Evolutionary conservation across 139 green algal species (phyloP).

Genomic region (Haematococcus sp.): DNA sequence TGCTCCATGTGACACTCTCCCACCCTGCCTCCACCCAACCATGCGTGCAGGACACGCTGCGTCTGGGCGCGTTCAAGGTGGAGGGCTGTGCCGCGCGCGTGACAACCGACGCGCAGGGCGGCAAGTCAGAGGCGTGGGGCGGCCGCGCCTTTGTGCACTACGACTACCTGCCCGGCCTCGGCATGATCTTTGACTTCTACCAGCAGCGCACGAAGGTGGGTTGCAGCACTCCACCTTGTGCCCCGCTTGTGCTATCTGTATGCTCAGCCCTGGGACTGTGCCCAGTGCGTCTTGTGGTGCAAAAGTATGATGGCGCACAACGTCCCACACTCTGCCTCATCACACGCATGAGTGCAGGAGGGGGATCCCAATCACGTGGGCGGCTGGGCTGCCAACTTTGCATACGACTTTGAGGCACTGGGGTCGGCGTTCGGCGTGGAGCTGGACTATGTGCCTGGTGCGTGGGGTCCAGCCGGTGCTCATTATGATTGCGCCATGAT

Average conservation of each 20-base stretch:
- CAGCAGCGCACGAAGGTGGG: conserved; percentile 39
- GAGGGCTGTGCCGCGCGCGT: conserved; percentile 51
- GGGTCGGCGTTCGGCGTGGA: conserved; percentile 35
- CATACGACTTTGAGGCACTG: conserved; percentile 40
- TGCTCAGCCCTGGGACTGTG: conserved; percentile 1
- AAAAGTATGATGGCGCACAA: too few relatives aligned
- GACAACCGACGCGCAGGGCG: conserved; percentile 33
- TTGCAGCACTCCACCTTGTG: too few relatives aligned
- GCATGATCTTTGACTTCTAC: conserved; percentile 53
- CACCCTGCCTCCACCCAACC: too few relatives aligned
- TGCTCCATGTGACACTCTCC: too few relatives aligned
- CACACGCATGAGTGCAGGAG: too few relatives aligned
- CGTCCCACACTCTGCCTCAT: too few relatives aligned
- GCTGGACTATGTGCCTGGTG: conserved; percentile 33
- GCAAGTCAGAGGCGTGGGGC: conserved; percentile 52
- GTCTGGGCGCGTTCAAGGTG: conserved; percentile 47
- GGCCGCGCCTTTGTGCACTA: conserved; percentile 45
- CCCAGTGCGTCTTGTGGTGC: conserved; percentile 6
- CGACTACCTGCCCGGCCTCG: conserved; percentile 49
- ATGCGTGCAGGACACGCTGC: conserved; percentile 33
- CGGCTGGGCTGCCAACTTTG: conserved; percentile 42
- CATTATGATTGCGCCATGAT: not conserved
- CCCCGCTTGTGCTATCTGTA: too few relatives aligned
- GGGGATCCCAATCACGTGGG: conserved; percentile 7
- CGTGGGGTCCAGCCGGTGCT: not conserved